Percentiles rank a stretch among this genome's conserved stretches.
phyloP scores from a whole-genome alignment of 129 eudicot genomes.

The Flaveria bidentis region DNA sequence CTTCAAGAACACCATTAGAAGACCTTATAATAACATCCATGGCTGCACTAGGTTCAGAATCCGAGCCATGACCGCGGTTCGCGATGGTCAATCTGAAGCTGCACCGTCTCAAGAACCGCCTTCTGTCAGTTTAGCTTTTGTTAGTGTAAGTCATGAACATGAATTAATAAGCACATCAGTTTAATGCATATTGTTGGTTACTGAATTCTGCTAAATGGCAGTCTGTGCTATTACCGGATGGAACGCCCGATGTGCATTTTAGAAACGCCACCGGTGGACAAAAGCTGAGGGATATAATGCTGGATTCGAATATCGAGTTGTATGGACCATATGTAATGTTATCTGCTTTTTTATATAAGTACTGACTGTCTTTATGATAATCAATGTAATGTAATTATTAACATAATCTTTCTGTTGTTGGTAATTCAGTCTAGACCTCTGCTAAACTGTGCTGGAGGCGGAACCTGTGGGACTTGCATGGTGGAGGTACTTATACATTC shows the following conservation, averaged over 20 bases:
- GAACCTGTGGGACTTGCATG: constrained; percentile 88
- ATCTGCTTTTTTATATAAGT: not conserved
- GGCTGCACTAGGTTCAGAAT: constrained; percentile 43
- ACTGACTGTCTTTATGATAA: not conserved
- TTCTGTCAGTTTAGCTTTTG: constrained; percentile 64
- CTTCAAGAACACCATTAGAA: constrained; percentile 26
- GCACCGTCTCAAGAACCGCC: constrained; percentile 51
- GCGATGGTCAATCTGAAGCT: constrained; percentile 41
- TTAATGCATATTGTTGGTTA: not conserved
- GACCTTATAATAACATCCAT: constrained; percentile 29
- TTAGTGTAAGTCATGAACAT: constrained; percentile 50
- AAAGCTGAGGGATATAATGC: constrained; percentile 87
- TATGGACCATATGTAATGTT: constrained; percentile 93
- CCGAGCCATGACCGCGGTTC: constrained; percentile 59
- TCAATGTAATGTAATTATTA: not conserved
- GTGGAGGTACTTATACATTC: constrained; percentile 59
- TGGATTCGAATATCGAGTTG: constrained; percentile 70
- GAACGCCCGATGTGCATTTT: constrained; percentile 83
- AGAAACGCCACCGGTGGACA: constrained; percentile 82
- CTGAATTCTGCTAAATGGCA: constrained; percentile 24
- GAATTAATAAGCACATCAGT: not conserved
- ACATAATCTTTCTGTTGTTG: constrained; percentile 2
- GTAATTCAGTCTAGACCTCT: constrained; percentile 66
- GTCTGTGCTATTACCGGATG: constrained; percentile 95
- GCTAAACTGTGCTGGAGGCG: constrained; percentile 89